A percentile compares a stretch with the other conserved stretches of the same genome.
These are phyloP conservation scores for Xylaria sp. DNA, from an alignment of 2,329 filamentous ascomycete genomes.

Conservation along the genomic window DNA sequence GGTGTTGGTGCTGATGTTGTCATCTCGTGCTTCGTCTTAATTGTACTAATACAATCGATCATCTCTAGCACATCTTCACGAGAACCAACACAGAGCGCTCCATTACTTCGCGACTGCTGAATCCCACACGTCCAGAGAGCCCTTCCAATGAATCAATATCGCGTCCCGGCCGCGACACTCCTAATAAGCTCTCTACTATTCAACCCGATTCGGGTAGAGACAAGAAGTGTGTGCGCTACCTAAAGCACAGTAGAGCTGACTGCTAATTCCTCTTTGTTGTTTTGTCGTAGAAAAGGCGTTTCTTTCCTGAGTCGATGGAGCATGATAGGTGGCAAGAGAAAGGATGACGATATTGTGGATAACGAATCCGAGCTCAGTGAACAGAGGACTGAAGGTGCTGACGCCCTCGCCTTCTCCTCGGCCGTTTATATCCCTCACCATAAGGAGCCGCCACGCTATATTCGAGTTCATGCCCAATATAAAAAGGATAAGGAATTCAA, in stretches of 20 bases:
- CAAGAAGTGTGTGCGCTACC: slow-evolving; percentile 70
- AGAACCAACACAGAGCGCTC: slow-evolving; percentile 50
- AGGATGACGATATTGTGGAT: slow-evolving; percentile 65
- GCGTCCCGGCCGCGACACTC: slow-evolving; percentile 55
- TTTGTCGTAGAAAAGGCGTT: slow-evolving; percentile 74
- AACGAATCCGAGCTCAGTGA: slow-evolving; percentile 77
- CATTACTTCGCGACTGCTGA: slow-evolving; percentile 60
- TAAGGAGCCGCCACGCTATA: slow-evolving; percentile 90
- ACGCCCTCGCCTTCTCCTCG: slow-evolving; percentile 84
- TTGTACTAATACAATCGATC: slow-evolving; percentile 15
- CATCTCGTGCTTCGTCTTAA: background rate
- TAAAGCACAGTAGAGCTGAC: background rate
- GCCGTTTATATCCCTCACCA: slow-evolving; percentile 86
- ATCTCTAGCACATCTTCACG: slow-evolving; percentile 58
- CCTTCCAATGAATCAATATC: slow-evolving; percentile 56
- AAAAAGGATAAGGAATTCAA: slow-evolving; percentile 87
- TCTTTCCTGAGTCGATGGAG: slow-evolving; percentile 87
- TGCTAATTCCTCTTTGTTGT: slow-evolving; percentile 30
- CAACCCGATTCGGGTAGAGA: slow-evolving; percentile 62
- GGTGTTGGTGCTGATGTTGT: slow-evolving; percentile 3
- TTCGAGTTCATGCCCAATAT: slow-evolving; percentile 82
- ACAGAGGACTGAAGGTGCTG: slow-evolving; percentile 78
- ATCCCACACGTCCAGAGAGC: slow-evolving; percentile 63
- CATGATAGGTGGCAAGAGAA: slow-evolving; percentile 84
- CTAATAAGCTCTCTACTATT: slow-evolving; percentile 50